Evolutionary conservation across 1,284 basidiomycete genomes (phyloP).

Genomic region (Mycosarcoma maydis): DNA sequence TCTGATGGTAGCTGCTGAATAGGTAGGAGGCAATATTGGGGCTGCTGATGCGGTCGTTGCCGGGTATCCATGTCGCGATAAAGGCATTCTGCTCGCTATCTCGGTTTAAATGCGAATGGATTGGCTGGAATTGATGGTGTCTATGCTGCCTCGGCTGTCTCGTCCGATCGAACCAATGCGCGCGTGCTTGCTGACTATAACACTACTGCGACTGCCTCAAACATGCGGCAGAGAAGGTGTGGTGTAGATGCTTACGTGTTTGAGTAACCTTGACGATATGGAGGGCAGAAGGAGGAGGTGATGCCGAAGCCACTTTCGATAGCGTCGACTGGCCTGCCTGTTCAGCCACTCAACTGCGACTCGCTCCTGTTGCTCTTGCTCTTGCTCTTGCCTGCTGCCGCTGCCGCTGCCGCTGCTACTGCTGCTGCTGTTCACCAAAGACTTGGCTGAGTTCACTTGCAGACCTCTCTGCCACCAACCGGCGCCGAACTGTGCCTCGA

Average conservation of each 20-base stretch:
- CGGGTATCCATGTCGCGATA: too few relatives aligned
- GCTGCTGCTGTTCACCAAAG: too few relatives aligned
- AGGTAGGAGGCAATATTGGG: too few relatives aligned
- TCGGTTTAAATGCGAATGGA: too few relatives aligned
- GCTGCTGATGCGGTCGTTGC: too few relatives aligned
- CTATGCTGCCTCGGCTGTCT: constrained; percentile 1
- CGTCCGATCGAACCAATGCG: constrained; percentile 11
- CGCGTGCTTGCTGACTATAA: not conserved
- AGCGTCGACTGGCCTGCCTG: constrained; percentile 10
- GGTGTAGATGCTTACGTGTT: constrained; percentile 44
- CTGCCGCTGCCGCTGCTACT: too few relatives aligned
- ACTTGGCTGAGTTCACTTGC: too few relatives aligned
- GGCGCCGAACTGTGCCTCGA: too few relatives aligned
- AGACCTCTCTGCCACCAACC: not conserved
- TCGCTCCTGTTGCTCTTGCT: not conserved
- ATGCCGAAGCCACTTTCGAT: constrained; percentile 17
- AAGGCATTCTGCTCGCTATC: too few relatives aligned
- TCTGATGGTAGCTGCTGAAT: too few relatives aligned
- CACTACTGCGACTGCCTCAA: not conserved
- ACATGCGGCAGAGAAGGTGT: constrained; percentile 6
- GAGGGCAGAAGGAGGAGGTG: constrained; percentile 37
- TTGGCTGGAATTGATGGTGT: not conserved
- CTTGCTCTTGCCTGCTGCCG: too few relatives aligned
- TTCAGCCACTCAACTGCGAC: not conserved
- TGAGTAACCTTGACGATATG: constrained; percentile 53